phyloP scores from a whole-genome alignment of 768 basidiomycete species.

The Cubamyces lactineus region DNA sequence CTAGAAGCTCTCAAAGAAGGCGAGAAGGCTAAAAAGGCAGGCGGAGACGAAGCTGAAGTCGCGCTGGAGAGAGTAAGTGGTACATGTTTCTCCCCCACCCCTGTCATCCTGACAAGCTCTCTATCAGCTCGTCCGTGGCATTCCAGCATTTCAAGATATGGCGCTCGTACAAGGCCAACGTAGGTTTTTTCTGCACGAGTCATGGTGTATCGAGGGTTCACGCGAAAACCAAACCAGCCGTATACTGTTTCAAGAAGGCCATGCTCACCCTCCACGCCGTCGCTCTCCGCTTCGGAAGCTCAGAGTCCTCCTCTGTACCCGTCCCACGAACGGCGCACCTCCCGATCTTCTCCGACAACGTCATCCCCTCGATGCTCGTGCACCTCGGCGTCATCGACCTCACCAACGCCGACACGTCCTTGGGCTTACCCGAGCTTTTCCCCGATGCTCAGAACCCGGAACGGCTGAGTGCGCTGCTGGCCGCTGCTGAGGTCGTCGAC shows the following conservation, averaged over 20 bases:
- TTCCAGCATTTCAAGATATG: slow-evolving; percentile 87
- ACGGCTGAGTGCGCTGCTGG: slow-evolving; percentile 46
- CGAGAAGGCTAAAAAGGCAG: slow-evolving; percentile 25
- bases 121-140: slow-evolving; percentile 76
- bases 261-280: slow-evolving; percentile 79
- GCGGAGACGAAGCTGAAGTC: slow-evolving; percentile 28
- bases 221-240: slow-evolving; percentile 44
- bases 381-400: slow-evolving; percentile 78
- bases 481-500: slow-evolving; percentile 23
- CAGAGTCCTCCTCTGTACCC: slow-evolving; percentile 57
- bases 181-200: too few species aligned
- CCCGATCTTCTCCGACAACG: slow-evolving; percentile 81
- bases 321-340: slow-evolving; percentile 48
- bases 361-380: slow-evolving; percentile 80
- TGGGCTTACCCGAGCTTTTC: slow-evolving; percentile 51
- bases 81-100: too few species aligned
- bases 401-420: slow-evolving; percentile 44
- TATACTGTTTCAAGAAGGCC: slow-evolving; percentile 91
- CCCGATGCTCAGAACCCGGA: slow-evolving; percentile 46
- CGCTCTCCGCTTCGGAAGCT: slow-evolving; percentile 62
- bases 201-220: not conserved
- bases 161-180: slow-evolving; percentile 63
- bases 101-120: too few species aligned
- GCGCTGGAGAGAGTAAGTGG: slow-evolving; percentile 30
- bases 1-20: slow-evolving; percentile 64